Evolutionary conservation across 371 early-diverging fungal genomes (phyloP), one percentile per base, ranked within the genome.

Genomic region (Mortierella sp.): DNA sequence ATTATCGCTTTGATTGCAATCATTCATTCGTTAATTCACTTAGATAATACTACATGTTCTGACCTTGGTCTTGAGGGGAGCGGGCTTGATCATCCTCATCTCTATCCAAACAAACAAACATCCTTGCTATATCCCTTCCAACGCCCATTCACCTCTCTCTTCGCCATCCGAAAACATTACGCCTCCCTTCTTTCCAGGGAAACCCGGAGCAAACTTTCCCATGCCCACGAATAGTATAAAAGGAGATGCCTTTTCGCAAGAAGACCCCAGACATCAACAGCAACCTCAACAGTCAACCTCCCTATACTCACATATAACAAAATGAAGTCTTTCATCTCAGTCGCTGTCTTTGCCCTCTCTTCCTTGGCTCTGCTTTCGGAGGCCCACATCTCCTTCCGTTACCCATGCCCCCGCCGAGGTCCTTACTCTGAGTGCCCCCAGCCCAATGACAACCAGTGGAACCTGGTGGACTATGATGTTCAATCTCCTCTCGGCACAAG

Each of bases 311-410:
- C 19, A 55, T 7, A 72, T 13, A 73, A 71, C 58, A 60, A 31
- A 65, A 86, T 86, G 87, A 86, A 86, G 50, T 44, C 75, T 16
- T 44, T 78, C 55, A 38, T 75, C n/a, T 34, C 78, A 0, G 71
- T 76, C 31, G 71, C 80, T 11, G 19, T 80, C 34, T 65, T 78
- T 47, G 87, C 80, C 34, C 60, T 82, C 48, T 80, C 83, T 26
- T 75, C 80, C 54, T 47, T 86, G 71, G 87, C 80, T 14, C 38
- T 82, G 21, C 38, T 86, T 38, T 48, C 87, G 2, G 83, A 86
- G 38, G 87, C 87, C 52, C 87, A 86, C 68, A 80, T 86, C 76
- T 80, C 83, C 42, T 86, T 86, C 87, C 77, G 87, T 16, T 82
- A 86, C 74, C 87, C 87, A 38, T 86, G 83, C 74, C 87, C 87